Evolutionary conservation across 805 yeast species (phyloP), one percentile per base, ranked within the genome.

Genomic region (Metschnikowia lunata): DNA sequence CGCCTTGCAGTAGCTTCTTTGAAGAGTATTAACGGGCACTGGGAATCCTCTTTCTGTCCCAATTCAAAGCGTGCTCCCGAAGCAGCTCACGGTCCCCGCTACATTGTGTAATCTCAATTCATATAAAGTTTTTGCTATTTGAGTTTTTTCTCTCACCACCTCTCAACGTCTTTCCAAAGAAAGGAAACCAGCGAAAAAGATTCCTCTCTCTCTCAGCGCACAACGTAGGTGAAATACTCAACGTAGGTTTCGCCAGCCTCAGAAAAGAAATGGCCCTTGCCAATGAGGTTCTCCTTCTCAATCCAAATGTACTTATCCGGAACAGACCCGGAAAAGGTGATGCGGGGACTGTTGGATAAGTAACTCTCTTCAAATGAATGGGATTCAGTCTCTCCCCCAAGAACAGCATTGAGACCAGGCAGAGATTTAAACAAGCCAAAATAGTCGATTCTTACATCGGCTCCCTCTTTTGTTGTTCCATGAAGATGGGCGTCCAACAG

Each of bases 191-290:
- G 23, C 23, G 23, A 18, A 18, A 18, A 18, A 18, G 5, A 30
- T 6, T 8, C 26, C 2, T 18, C 23, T 18, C 23, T n/a, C 23
- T 15, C 11, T 15, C 48, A 49, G 30, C 56, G 56, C 14, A 52
- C 42, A 27, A 71, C 63, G 51, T 75, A 78, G 42, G 76, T 60
- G 49, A 64, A 69, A 65, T 80, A 81, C 62, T 82, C 85, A 34
- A 82, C 85, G 48, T 63, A 70, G 46, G 78, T 59, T 15, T 76
- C 80, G 7, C 64, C 55, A 4, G 59, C 66, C 48, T 74, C 76
- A 53, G 82, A 69, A 38, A 75, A 56, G 54, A 80, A 80, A 46
- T 83, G 70, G 30, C 88, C 87, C 57, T 73, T 77, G 15, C 84
- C 87, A 18, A 79, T 39, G 45, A 79, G 66, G 51, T 70, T 75